phyloP scores from a whole-genome alignment of 2,329 filamentous ascomycete genomes.

The Pseudogymnoascus sp. region DNA sequence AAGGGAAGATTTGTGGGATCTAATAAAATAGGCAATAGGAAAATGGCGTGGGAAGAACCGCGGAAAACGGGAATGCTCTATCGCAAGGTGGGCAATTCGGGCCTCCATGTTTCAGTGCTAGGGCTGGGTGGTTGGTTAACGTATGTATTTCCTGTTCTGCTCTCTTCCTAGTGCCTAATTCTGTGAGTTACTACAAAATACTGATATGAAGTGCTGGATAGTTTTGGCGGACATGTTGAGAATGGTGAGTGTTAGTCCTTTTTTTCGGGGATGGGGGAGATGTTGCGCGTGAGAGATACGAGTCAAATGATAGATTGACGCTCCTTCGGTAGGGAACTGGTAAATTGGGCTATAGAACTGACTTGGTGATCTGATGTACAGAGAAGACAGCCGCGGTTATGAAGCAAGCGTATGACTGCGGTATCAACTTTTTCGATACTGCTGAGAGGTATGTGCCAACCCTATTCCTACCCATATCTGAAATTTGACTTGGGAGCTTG shows the following conservation, averaged over 20 bases:
- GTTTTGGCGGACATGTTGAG: slow-evolving; percentile 28
- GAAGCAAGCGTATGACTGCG: slow-evolving; percentile 49
- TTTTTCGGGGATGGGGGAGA: too few relatives aligned
- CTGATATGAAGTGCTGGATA: too few relatives aligned
- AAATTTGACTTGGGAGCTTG: slow-evolving; percentile 28
- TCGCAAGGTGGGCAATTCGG: slow-evolving; percentile 36
- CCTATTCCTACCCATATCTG: background rate
- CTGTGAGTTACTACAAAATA: too few relatives aligned
- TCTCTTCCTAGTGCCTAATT: too few relatives aligned
- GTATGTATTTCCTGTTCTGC: slow-evolving; percentile 15
- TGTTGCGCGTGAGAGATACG: too few relatives aligned
- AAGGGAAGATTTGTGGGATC: too few relatives aligned
- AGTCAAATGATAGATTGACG: too few relatives aligned
- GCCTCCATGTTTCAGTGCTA: slow-evolving; percentile 38
- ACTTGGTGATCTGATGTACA: too few relatives aligned
- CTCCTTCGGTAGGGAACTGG: too few relatives aligned
- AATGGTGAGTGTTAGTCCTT: slow-evolving; percentile 23
- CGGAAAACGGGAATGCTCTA: slow-evolving; percentile 33
- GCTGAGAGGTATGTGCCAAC: slow-evolving; percentile 37
- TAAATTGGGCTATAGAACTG: too few relatives aligned
- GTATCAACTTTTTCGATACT: slow-evolving; percentile 58
- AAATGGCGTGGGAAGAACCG: too few relatives aligned
- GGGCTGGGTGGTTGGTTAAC: slow-evolving; percentile 33
- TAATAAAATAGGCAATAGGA: too few relatives aligned
- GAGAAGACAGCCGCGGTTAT: slow-evolving; percentile 24